A percentile compares a stretch with the other conserved stretches of the same genome.
Evolutionary conservation across 768 basidiomycete species (phyloP).

Genomic region (Serendipita indica): DNA sequence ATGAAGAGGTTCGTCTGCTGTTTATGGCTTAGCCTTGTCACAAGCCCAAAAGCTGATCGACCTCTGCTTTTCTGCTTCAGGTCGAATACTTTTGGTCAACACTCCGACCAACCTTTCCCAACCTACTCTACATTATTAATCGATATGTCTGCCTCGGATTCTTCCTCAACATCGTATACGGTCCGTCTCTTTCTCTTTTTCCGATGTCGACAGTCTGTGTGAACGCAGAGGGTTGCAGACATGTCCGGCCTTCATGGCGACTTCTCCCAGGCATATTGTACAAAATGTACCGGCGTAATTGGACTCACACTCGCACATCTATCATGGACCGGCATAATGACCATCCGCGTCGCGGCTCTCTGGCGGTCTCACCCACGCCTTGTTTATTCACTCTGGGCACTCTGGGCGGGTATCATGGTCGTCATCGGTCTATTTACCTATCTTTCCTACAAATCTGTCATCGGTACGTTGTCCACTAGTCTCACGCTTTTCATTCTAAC

Average conservation of each 20-base stretch:
- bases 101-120: neutral
- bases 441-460: neutral
- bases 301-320: neutral
- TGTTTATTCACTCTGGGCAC: neutral
- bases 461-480: neutral
- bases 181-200: neutral
- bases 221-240: neutral
- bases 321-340: constrained; percentile 3
- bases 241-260: neutral
- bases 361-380: neutral
- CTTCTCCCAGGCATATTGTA: neutral
- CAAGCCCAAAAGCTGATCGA: too few species aligned
- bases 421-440: neutral
- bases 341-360: neutral
- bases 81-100: neutral
- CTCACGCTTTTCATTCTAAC: too few species aligned
- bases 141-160: constrained; percentile 1
- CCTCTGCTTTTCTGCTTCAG: too few species aligned
- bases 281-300: neutral
- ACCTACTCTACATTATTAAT: constrained; percentile 4
- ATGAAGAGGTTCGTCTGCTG: too few species aligned
- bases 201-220: too few species aligned
- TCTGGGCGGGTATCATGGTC: neutral
- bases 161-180: constrained; percentile 5
- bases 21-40: too few species aligned